A percentile compares a stretch with the other conserved stretches of the same genome.
Conservation (phyloP, 2,329 filamentous ascomycete genomes). For the Trichoderma koningiopsis region DNA sequence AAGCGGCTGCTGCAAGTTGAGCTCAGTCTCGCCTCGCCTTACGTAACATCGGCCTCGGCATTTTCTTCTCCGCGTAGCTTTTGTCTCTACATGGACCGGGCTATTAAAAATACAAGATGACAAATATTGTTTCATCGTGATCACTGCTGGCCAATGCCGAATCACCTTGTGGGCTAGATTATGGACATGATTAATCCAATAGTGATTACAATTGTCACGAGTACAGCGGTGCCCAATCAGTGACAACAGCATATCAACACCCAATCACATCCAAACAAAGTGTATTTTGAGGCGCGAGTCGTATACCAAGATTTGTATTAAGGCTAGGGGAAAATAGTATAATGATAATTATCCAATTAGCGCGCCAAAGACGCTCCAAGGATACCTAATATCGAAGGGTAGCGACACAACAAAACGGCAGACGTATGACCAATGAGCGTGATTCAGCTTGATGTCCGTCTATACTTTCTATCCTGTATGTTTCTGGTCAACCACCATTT, state of each 20-base stretch:
- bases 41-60: background rate
- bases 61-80: background rate
- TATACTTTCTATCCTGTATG: background rate
- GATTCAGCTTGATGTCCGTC: background rate
- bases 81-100: too few relatives aligned
- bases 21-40: background rate
- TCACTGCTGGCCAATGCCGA: too few relatives aligned
- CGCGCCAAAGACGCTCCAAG: background rate
- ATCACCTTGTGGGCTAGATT: background rate
- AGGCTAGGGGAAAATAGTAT: background rate
- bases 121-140: too few relatives aligned
- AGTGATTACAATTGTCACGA: background rate
- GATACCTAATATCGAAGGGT: background rate
- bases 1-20: background rate
- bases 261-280: constrained; percentile 39
- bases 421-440: background rate
- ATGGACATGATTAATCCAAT: background rate
- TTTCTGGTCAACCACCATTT: background rate
- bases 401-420: background rate
- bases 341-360: background rate
- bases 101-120: too few relatives aligned
- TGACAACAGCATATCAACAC: constrained; percentile 38
- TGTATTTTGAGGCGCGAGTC: background rate
- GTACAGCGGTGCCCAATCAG: constrained; percentile 34
- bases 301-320: background rate